These are phyloP conservation scores for Jamesozyma lodderae DNA, from an alignment of 805 yeast species.

Conservation along the genomic window DNA sequence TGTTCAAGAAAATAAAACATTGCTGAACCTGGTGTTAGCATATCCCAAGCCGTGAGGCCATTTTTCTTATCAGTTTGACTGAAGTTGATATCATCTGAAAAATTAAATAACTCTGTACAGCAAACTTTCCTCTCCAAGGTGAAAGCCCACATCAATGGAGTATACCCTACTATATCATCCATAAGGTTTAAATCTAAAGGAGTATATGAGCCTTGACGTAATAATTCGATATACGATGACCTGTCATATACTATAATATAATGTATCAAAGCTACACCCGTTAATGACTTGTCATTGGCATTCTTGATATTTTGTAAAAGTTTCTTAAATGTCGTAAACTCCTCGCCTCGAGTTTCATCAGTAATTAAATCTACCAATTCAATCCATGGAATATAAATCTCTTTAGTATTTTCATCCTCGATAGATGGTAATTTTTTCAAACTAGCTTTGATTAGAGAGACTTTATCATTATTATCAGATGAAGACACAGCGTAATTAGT, in stretches of 20 bases:
- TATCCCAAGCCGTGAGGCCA: constrained; percentile 39
- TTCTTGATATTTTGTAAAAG: constrained; percentile 10
- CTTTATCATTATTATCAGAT: constrained; percentile 4
- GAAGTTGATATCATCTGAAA: constrained; percentile 49
- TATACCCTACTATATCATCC: constrained; percentile 45
- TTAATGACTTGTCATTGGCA: constrained; percentile 20
- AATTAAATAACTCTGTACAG: constrained; percentile 47
- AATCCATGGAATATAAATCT: constrained; percentile 11
- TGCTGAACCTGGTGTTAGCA: constrained; percentile 48
- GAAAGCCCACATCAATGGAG: constrained; percentile 85
- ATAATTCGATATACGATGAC: constrained; percentile 39
- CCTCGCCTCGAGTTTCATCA: constrained; percentile 17
- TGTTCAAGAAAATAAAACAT: constrained; percentile 49
- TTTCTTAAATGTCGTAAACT: constrained; percentile 15
- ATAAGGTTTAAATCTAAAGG: constrained; percentile 38
- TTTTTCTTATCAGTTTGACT: constrained; percentile 30
- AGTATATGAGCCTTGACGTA: constrained; percentile 23
- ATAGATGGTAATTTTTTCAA: constrained; percentile 5
- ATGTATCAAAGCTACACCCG: constrained; percentile 40
- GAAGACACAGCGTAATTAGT: too few species aligned
- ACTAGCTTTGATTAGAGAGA: constrained; percentile 8
- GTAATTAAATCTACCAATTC: constrained; percentile 18
- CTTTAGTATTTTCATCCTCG: background rate
- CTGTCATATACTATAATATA: constrained; percentile 51
- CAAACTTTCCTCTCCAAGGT: constrained; percentile 48